Base-by-base conservation (phyloP, 2,329 filamentous ascomycete species). In the Colletotrichum coccodes region DNA sequence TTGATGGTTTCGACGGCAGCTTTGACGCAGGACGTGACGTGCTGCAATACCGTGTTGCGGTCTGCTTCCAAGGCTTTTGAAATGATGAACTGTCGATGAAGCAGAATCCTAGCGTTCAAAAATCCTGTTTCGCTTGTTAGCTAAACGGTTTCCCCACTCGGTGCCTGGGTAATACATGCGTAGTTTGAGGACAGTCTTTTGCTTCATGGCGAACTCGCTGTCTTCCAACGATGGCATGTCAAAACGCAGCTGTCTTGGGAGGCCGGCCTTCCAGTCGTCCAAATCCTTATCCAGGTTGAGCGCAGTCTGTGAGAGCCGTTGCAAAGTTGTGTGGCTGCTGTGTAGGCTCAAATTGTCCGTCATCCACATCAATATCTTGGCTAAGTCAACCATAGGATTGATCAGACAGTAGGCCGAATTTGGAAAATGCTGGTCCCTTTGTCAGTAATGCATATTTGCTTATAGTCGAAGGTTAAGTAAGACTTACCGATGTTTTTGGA, bases 291-390 rank as follows among this genome's bases (percentile, higher is more conserved):
- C 61, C 3, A 69, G 40, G 18, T 50, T 60, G 8, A 69, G 26
- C 1, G 66, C 66, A 3, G 61, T 69, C 26, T 69, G 66, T 12
- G 66, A 69, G 4, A 69, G 40, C 28, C 66, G 40, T 14, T 65
- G 61, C 28, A 69, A 30, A 4, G 66, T 65, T 6, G 47, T 60
- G 42, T 69, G 66, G 49, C 54, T 69, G n/a, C 50, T 65, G 28
- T 69, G 66, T 0, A 66, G 32, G 21, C 61, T 65, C 3, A 65
- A 21, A 40, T 69, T 69, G 56, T 69, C 66, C 47, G 66, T 69
- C 66, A 70, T 70, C 63, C 63, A 67, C 57, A 70, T 70, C 6
- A 70, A 52, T 4, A 70, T 70, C 58, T 67, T 70, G 57, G 67
- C 57, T 6, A 70, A 21, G 1, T 70, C 63, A n/a, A 70, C 67